Percentiles rank a stretch among this genome's conserved stretches.
Evolutionary conservation across 192 early-diverging fungal species (phyloP).

Genomic region (Mortierella hygrophila): DNA sequence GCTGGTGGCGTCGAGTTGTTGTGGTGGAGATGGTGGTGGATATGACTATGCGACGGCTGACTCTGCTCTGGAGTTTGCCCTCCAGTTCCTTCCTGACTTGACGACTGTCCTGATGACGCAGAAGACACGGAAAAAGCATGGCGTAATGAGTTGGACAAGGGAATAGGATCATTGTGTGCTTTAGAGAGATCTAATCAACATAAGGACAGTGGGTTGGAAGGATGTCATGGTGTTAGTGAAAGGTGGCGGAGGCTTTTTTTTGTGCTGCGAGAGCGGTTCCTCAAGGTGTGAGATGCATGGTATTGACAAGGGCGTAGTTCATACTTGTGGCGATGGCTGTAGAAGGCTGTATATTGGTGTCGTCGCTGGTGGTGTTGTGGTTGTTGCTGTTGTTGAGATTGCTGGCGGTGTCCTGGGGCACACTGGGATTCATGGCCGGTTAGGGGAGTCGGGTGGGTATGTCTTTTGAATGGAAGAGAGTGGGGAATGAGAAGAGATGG

Average conservation of each 20-base stretch:
- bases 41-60: background rate
- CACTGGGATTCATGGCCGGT: background rate
- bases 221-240: background rate
- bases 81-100: background rate
- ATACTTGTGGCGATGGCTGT: background rate
- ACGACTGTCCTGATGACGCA: background rate
- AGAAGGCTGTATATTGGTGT: background rate
- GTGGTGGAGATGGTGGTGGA: background rate
- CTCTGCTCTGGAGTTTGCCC: constrained; percentile 4
- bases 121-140: background rate
- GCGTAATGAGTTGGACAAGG: background rate
- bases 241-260: background rate
- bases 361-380: background rate
- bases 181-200: background rate
- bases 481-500: no score
- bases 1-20: constrained; percentile 4
- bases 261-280: background rate
- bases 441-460: background rate
- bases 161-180: background rate
- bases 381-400: background rate
- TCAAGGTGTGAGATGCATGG: background rate
- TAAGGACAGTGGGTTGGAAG: background rate
- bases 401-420: background rate
- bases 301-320: background rate
- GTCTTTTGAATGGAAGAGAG: background rate